Evolutionary conservation across 1,284 basidiomycete genomes (phyloP), one percentile per base, ranked within the genome.

Genomic region (Rhodotorula glutinis): DNA sequence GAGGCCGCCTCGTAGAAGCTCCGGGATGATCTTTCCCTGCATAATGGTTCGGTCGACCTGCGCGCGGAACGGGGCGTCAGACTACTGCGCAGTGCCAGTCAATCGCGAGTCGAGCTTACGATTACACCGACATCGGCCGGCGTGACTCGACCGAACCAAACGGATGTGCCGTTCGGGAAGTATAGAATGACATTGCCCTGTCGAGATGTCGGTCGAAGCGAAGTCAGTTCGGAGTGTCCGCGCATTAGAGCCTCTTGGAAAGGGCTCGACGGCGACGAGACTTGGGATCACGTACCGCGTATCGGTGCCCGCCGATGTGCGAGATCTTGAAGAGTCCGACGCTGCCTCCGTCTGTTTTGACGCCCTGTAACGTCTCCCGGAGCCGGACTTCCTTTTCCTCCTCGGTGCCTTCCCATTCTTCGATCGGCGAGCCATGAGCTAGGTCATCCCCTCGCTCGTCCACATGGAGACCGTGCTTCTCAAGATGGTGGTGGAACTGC

Each of bases 101-200:
- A 17, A 16, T 19, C 13, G 38, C 11, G 17, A 17, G 2, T 33
- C 3, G 38, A 40, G 44, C 68, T 38, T 53, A 96, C 92, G 61
- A 96, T 88, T 9, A 87, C 84, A 56, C 90, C 88, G 55, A 92
- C 88, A 75, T 94, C 89, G 76, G 92, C 88, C 16, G 92, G 87
- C 47, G 88, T 88, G 3, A 95, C 91, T 43, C 94, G 87, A n/a
- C 93, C 94, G 76, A 96, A 96, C 86, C 92, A 94, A 33, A 95
- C 83, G 54, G 87, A 57, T 0, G 62, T 49, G 2, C 66, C 66
- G 63, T 87, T 85, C 0, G 93, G 92, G 66, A 88, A 89, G 78
- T 91, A 88, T 75, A 95, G 89, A 66, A 94, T 87, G 75, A 91
- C 88, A 76, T 95, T 94, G 33, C 94, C 94, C 25, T 55, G n/a